These are phyloP conservation scores for Podospora australis DNA, from an alignment of 495 filamentous ascomycete species.

Conservation along the genomic window DNA sequence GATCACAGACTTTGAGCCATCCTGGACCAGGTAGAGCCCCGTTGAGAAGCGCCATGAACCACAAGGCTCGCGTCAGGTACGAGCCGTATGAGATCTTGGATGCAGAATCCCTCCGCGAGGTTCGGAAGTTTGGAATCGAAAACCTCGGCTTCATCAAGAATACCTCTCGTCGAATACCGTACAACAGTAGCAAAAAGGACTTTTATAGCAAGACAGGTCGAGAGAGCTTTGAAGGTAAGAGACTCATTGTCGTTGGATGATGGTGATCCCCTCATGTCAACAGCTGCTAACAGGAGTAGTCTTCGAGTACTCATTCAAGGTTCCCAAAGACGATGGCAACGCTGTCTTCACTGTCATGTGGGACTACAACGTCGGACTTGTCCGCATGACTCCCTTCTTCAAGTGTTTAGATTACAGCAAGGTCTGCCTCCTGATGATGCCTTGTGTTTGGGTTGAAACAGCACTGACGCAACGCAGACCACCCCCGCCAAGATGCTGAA, in stretches of 20 bases:
- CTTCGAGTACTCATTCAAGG: conserved; percentile 83
- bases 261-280: no score
- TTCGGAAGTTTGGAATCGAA: conserved; percentile 56
- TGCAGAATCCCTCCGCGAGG: conserved; percentile 45
- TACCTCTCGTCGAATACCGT: conserved; percentile 76
- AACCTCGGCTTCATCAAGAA: conserved; percentile 63
- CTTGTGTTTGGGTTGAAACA: background rate
- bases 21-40: conserved; percentile 46
- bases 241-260: no score
- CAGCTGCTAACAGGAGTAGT: conserved; percentile 45
- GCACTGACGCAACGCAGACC: conserved; percentile 48
- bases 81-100: conserved; percentile 59
- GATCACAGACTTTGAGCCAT: background rate
- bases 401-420: conserved; percentile 83
- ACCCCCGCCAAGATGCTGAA: conserved; percentile 75
- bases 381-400: conserved; percentile 91
- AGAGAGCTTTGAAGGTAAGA: conserved; percentile 81
- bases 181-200: conserved; percentile 85
- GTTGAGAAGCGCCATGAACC: conserved; percentile 47
- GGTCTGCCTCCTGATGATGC: conserved; percentile 39
- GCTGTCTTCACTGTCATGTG: conserved; percentile 76
- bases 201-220: conserved; percentile 80
- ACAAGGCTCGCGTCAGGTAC: conserved; percentile 55
- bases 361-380: conserved; percentile 95
- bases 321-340: conserved; percentile 60